These are phyloP conservation scores for Phytophthora syringae DNA, from an alignment of 352 stramenopile genomes.

Conservation along the genomic window DNA sequence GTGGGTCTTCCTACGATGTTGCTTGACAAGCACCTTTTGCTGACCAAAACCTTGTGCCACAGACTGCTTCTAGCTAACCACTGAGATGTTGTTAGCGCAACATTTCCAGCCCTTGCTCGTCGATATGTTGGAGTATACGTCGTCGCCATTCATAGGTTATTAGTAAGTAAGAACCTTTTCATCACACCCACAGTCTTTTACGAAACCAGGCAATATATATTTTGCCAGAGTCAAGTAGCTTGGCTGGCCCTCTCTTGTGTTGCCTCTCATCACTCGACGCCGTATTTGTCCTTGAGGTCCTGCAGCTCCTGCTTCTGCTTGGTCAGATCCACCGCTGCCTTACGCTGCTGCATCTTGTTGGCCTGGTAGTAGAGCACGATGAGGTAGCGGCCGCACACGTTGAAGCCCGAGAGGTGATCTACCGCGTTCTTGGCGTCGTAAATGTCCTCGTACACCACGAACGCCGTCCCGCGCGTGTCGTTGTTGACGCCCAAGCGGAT, in stretches of 20 bases:
- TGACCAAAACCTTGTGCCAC: background rate
- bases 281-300: slow-evolving; percentile 87
- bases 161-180: too few relatives aligned
- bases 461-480: slow-evolving; percentile 97
- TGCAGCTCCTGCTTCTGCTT: slow-evolving; percentile 85
- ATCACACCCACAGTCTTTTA: too few relatives aligned
- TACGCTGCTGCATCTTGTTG: slow-evolving; percentile 78
- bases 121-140: too few relatives aligned
- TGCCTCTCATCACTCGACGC: slow-evolving; percentile 62
- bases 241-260: background rate
- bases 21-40: background rate
- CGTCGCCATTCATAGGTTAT: too few relatives aligned
- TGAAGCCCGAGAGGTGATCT: slow-evolving; percentile 99
- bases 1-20: background rate
- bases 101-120: too few relatives aligned
- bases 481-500: slow-evolving; percentile 93
- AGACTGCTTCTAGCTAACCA: slow-evolving; percentile 8
- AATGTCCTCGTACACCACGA: slow-evolving; percentile 99
- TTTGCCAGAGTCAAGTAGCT: too few relatives aligned
- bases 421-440: slow-evolving; percentile 99
- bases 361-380: slow-evolving; percentile 99
- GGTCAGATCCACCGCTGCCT: slow-evolving; percentile 49
- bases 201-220: too few relatives aligned
- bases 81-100: background rate
- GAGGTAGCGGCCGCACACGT: slow-evolving; percentile 98